A percentile compares a stretch with the other conserved stretches of the same genome.
Conservation (phyloP, 805 yeast genomes). For the Candida sanyiensis region DNA sequence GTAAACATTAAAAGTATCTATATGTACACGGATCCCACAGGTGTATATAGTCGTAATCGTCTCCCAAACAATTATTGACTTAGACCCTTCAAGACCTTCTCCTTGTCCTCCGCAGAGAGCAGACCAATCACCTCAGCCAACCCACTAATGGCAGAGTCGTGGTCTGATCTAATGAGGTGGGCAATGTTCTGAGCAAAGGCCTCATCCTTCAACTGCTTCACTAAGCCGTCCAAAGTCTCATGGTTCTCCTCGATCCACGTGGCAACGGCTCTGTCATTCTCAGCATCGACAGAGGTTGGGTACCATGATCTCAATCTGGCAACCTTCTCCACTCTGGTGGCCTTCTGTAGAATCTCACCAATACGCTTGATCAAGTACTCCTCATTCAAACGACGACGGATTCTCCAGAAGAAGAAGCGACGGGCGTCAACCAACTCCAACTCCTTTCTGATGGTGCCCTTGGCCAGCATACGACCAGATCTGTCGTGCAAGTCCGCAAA, state of each 20-base stretch:
- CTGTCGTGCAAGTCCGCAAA: conserved; percentile 98
- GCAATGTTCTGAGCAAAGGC: conserved; percentile 60
- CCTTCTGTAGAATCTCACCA: conserved; percentile 52
- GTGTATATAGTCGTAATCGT: not conserved
- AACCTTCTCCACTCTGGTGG: conserved; percentile 71
- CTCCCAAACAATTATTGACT: conserved; percentile 13
- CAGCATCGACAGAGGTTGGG: conserved; percentile 61
- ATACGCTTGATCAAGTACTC: conserved; percentile 78
- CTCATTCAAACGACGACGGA: conserved; percentile 91
- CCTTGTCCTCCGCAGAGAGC: conserved; percentile 50
- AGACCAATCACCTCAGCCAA: conserved; percentile 48
- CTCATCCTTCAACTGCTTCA: conserved; percentile 62
- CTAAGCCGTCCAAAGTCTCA: conserved; percentile 49
- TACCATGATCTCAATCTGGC: conserved; percentile 87
- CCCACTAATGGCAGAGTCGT: conserved; percentile 48
- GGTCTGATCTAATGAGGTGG: conserved; percentile 49
- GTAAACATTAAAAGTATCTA: not conserved
- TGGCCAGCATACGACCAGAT: conserved; percentile 95
- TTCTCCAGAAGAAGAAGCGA: conserved; percentile 98
- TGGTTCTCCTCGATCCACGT: conserved; percentile 82
- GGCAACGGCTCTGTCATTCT: conserved; percentile 73
- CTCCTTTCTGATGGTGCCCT: conserved; percentile 83
- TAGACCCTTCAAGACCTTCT: conserved; percentile 33
- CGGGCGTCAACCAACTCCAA: conserved; percentile 84
- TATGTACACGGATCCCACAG: conserved; percentile 1